Base-by-base conservation (phyloP, 495 filamentous ascomycete species). In the Talaromyces ruber region DNA sequence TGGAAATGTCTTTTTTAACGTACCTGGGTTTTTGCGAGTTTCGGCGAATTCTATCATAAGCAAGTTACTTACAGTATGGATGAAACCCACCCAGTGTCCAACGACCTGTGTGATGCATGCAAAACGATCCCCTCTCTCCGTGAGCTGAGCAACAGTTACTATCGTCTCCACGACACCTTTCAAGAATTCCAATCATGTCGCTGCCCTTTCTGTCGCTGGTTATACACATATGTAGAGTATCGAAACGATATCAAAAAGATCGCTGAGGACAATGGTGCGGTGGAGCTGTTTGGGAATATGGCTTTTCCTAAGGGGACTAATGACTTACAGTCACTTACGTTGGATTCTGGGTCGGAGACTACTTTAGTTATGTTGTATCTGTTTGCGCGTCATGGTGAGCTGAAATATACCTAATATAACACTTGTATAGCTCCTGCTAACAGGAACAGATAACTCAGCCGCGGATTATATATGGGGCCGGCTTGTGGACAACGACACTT, bases 231-330 rank as follows among this genome's bases (percentile, higher is more conserved):
- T n/a, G 11, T 54, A 25, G 51, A 24, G 12, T 54, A 9, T 22
- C 51, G 24, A 14, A 9, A 28, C 21, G 51, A 28, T n/a, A 28
- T 54, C 16, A 54, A 26, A 28, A 9, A 54, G 16, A 6, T 28
- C 5, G 51, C 51, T 11, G 22, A 25, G 22, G 22, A 54, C 5
- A 54, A 54, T 26, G 4, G 9, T 14, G 51, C 51, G 11, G 51
- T 54, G 6, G 51, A 54, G 51, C 51, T 54, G 26, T 54, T 54
- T 54, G 51, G 51, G 51, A 54, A 54, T 28, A 14, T 54, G 51
- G 14, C 28, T 9, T 28, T 26, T 11, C 51, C 51, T 6, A 54
- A n/a, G 22, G 51, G 28, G 11, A 26, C 4, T 25, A 24, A 54
- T 4, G 5, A 8, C 0, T 28, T 54, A 3, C 51, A 54, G 22